Conservation (phyloP, 2,329 filamentous ascomycete species). For the Cladosporium cucumerinum region DNA sequence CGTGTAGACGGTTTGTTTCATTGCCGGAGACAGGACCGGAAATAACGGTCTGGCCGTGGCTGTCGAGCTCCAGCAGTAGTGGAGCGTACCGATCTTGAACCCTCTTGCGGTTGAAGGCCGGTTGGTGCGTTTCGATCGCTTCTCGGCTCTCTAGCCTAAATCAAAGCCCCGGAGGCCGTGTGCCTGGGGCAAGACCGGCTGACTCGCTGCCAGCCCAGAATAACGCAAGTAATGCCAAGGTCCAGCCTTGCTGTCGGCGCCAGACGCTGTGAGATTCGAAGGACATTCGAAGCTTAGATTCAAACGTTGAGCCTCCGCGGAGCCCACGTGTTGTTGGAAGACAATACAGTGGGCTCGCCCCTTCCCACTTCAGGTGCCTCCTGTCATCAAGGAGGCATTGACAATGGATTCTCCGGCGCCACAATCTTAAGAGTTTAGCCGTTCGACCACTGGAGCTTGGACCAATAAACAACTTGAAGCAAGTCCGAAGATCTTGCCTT, state of each 20-base stretch:
- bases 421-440: neutral
- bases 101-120: constrained; percentile 7
- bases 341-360: neutral
- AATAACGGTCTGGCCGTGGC: neutral
- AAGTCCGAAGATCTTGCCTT: neutral
- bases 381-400: neutral
- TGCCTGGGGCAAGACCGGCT: neutral
- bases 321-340: neutral
- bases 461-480: neutral
- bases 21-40: neutral
- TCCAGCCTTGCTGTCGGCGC: neutral
- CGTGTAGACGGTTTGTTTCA: neutral
- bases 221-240: constrained; percentile 1
- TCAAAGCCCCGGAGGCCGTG: neutral
- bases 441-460: neutral
- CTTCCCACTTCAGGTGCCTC: neutral
- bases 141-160: constrained; percentile 6
- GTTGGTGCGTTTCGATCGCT: neutral
- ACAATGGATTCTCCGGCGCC: neutral
- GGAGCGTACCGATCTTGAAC: constrained; percentile 10
- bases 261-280: neutral
- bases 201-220: neutral
- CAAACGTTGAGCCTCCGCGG: neutral
- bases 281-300: neutral
- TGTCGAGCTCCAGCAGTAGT: neutral